A percentile compares a stretch with the other conserved stretches of the same genome.
These are phyloP conservation scores for Fonsecaea monophora DNA, from an alignment of 2,329 filamentous ascomycete genomes.

Conservation along the genomic window DNA sequence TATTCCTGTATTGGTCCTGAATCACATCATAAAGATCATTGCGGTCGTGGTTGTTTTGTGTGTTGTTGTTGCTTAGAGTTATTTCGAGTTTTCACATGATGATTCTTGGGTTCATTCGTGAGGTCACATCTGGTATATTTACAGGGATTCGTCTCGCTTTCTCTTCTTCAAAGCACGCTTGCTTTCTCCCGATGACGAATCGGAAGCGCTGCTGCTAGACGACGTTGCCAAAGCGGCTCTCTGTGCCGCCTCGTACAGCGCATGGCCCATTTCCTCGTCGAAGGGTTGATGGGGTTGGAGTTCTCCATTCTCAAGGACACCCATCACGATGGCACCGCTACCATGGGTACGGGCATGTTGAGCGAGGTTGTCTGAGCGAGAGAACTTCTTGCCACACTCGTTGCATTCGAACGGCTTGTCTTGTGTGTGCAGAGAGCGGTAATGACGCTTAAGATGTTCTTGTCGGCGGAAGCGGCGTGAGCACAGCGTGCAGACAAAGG, in stretches of 20 bases:
- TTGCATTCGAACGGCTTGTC: conserved; percentile 98
- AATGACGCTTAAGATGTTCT: conserved; percentile 98
- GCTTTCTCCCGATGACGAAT: conserved; percentile 48
- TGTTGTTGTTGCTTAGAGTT: conserved; percentile 31
- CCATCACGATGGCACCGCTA: conserved; percentile 87
- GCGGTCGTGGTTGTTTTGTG: conserved; percentile 31
- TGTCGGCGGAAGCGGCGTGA: conserved; percentile 96
- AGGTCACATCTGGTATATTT: conserved; percentile 34
- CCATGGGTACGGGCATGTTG: conserved; percentile 96
- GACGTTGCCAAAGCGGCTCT: conserved; percentile 69
- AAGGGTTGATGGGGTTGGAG: conserved; percentile 51
- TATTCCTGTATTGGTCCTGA: conserved; percentile 29
- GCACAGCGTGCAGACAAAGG: conserved; percentile 95
- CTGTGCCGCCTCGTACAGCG: conserved; percentile 80
- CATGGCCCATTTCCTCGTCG: conserved; percentile 74
- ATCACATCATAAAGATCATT: conserved; percentile 39
- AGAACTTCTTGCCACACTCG: conserved; percentile 99
- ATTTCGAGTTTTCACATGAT: conserved; percentile 31
- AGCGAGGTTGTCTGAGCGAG: conserved; percentile 93
- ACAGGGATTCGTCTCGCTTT: conserved; percentile 66
- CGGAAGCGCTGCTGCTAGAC: conserved; percentile 50
- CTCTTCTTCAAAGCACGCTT: conserved; percentile 74
- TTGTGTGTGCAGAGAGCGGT: conserved; percentile 95
- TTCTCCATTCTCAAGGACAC: conserved; percentile 77
- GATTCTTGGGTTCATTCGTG: conserved; percentile 33